Base-by-base conservation (phyloP, 1,284 basidiomycete species). In the Cystobasidium slooffiae region DNA sequence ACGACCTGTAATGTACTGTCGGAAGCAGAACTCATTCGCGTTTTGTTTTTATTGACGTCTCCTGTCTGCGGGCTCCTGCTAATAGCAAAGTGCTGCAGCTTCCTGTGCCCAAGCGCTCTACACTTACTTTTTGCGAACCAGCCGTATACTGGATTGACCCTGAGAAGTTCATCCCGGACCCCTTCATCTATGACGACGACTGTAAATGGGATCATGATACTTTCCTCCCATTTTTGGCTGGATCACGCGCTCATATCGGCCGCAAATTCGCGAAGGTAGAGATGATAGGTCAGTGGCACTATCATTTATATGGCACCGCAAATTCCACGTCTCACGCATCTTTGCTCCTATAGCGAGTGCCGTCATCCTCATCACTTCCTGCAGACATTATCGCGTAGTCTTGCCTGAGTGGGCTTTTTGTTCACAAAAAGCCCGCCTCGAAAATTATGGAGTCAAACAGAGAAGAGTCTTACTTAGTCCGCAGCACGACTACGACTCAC, bases 101-200 rank as follows among this genome's bases (percentile, higher is more conserved):
- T 31, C 31, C 31, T 31, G 31, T 31, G 31, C 31, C 31, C 31
- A 5, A 31, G 31, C 31, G 31, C 31, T 31, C 31, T n/a, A n/a
- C n/a, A n/a, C n/a, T n/a, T n/a, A n/a, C n/a, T n/a, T n/a, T n/a
- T n/a, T n/a, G n/a, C n/a, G n/a, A n/a, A n/a, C n/a, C n/a, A n/a
- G 87, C 85, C 53, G 84, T 81, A 55, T 86, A 86, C 77, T 88
- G 87, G 87, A 79, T 84, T 65, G 84, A 88, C 53, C 86, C 87
- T 0, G 72, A 85, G 47, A 77, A 81, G 1, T 88, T 86, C 80
- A 84, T 84, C 64, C 87, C 87, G 22, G 81, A 81, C 31, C 83
- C 87, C 24, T 88, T 88, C 80, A 79, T 87, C 46, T 83, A 82
- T 7, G 68, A 67, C 8, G 83, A 86, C 12, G 39, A 51, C 44